Evolutionary conservation across 2,329 filamentous ascomycete genomes (phyloP).

Genomic region (Arachnopeziza araneosa): DNA sequence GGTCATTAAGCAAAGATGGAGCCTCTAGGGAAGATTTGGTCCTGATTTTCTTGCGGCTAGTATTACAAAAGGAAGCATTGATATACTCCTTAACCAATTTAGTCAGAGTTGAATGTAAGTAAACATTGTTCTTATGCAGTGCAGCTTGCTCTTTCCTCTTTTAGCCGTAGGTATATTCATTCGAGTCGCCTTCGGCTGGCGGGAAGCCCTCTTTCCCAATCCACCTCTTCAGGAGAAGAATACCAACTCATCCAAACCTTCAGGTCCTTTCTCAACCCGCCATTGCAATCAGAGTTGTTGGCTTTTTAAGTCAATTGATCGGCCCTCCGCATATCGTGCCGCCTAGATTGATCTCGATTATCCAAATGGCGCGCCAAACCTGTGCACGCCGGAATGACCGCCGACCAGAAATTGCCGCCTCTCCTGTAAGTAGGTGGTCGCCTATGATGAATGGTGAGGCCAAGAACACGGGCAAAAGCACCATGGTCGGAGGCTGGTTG

Average conservation of each 20-base stretch:
- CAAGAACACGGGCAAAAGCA: neutral
- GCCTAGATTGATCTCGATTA: neutral
- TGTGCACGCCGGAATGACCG: neutral
- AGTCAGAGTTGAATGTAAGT: neutral
- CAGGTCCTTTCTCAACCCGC: too few relatives aligned
- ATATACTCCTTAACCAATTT: neutral
- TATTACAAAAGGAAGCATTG: neutral
- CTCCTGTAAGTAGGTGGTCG: neutral
- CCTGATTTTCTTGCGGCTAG: neutral
- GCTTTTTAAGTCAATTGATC: too few relatives aligned
- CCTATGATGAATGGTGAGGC: neutral
- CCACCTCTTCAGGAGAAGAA: too few relatives aligned
- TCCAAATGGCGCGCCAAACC: neutral
- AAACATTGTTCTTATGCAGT: neutral
- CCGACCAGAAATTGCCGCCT: neutral
- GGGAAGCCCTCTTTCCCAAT: too few relatives aligned
- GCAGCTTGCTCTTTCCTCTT: neutral
- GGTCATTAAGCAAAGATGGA: conserved; percentile 49
- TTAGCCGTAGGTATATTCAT: neutral
- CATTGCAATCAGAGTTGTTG: too few relatives aligned
- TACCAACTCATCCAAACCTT: too few relatives aligned
- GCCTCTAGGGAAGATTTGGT: neutral
- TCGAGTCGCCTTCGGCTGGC: neutral
- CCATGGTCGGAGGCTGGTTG: neutral
- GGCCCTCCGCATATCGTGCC: neutral